Base-by-base conservation (phyloP, 2,329 filamentous ascomycete genomes). In the Scedosporium boydii region DNA sequence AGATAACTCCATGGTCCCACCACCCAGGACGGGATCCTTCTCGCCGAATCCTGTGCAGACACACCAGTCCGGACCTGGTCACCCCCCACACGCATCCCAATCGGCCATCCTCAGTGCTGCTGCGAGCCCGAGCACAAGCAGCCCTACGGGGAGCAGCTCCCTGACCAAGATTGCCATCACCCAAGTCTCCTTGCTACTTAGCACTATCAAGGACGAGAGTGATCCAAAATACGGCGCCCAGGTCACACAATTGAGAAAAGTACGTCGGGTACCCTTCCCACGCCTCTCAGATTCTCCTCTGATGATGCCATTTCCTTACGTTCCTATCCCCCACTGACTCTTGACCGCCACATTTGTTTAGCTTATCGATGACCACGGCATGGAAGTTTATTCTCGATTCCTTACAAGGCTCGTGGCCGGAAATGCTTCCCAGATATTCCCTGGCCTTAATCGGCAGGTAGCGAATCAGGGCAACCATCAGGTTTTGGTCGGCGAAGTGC, bases 321-420 rank as follows among this genome's bases (percentile, higher is more conserved):
- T 60, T 16, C n/a, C 16, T 18, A 21, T 61, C 59, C 9, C 14
- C 16, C 57, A 58, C 67, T 70, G 53, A 70, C 62, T n/a, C 2
- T 26, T 51, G 34, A 6, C 21, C 64, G 38, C 44, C 29, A 48
- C 18, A 27, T 3, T 42, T 58, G 42, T 65, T n/a, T 67, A 96
- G 90, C 87, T 98, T 74, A 89, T 98, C 79, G 88, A 96, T 85
- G 93, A 93, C 71, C 88, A 96, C 92, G 93, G 93, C 73, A 99
- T 99, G 93, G 96, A 99, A 82, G 92, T 97, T 73, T 97, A 93
- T 75, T 87, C 91, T 65, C 96, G 93, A 80, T 97, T 95, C 76
- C 96, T 99, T 77, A 88, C 91, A 76, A 91, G 93, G 76, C 82
- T 98, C 73, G 86, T 99, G 72, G 89, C 89, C 76, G 88, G 88